phyloP scores from a whole-genome alignment of 805 yeast species.

The Maudiozyma bulderi region DNA sequence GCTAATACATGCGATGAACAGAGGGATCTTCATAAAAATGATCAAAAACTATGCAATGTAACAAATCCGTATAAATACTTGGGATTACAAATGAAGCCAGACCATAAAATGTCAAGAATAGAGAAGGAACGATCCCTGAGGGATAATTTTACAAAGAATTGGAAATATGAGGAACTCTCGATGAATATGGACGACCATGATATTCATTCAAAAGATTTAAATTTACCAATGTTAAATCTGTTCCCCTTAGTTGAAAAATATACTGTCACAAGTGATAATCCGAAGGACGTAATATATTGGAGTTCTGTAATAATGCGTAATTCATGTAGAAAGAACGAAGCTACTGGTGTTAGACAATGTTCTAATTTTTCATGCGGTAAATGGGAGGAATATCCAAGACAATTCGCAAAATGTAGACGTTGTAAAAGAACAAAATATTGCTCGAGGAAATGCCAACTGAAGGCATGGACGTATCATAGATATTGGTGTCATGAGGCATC shows the following conservation, averaged over 20 bases:
- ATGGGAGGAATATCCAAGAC: conserved; percentile 82
- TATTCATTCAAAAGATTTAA: conserved; percentile 28
- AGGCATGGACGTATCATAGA: conserved; percentile 87
- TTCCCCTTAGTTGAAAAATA: conserved; percentile 90
- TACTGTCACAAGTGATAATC: conserved; percentile 54
- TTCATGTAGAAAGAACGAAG: conserved; percentile 85
- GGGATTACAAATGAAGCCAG: neutral
- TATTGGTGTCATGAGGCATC: conserved; percentile 74
- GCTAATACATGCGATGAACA: conserved; percentile 1
- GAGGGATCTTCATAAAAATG: neutral
- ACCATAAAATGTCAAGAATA: neutral
- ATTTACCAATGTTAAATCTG: conserved; percentile 48
- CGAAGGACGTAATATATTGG: conserved; percentile 87
- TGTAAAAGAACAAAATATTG: conserved; percentile 95
- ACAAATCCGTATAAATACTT: conserved; percentile 1
- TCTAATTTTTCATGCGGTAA: conserved; percentile 87
- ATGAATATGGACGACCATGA: conserved; percentile 16
- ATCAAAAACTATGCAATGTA: neutral
- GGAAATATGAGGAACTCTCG: conserved; percentile 38
- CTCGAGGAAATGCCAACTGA: conserved; percentile 81
- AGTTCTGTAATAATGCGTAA: conserved; percentile 96
- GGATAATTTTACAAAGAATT: conserved; percentile 19
- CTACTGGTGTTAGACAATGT: conserved; percentile 84
- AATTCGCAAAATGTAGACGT: conserved; percentile 72
- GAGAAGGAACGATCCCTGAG: neutral